Evolutionary conservation across 2,329 filamentous ascomycete genomes (phyloP), one percentile per base, ranked within the genome.

Genomic region (Venturia effusa): DNA sequence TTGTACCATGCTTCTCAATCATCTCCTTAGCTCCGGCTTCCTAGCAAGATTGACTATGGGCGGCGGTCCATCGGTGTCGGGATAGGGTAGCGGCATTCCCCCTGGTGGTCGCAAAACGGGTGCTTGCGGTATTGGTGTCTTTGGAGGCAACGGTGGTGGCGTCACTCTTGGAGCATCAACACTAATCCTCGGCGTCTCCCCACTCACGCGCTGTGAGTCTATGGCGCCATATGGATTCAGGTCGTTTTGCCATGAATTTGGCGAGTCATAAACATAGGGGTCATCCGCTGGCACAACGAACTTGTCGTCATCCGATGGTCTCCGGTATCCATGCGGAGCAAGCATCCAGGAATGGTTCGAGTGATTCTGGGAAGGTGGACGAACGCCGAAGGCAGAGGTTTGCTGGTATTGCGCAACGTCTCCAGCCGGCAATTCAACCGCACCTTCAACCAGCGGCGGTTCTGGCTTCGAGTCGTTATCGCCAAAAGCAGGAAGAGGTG

Each of bases 21-120:
- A 57, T 34, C 30, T 32, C 30, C 51, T 57, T 19, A 87, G 90
- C 60, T 89, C 87, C 0, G 93, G 93, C 74, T 97, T 97, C 68
- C 87, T 85, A 55, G 88, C 86, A 82, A 91, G 89, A 70, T 96
- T 95, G 8, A 95, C 91, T 7, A 84, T 80, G 3, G 93, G 93
- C 22, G 93, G 92, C 34, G 88, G 87, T 32, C 88, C 89, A 70
- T 95, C 88, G 57, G 86, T 87, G 59, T 90, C 76, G 0, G 93
- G 93, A 73, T 97, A 97, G 0, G 92, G 92, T 40, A 90, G 70
- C 66, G 75, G 69, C 62, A 4, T 41, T 17, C 7, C 57, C 45
- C 59, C 57, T 37, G 54, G 65, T 32, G 63, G 57, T 19, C 40
- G 27, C 19, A n/a, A 30, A 10, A 37, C 11, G 30, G 48, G 61